Evolutionary conservation across 257 asterid species (phyloP).

Genomic region (Rubia yunnanensis): DNA sequence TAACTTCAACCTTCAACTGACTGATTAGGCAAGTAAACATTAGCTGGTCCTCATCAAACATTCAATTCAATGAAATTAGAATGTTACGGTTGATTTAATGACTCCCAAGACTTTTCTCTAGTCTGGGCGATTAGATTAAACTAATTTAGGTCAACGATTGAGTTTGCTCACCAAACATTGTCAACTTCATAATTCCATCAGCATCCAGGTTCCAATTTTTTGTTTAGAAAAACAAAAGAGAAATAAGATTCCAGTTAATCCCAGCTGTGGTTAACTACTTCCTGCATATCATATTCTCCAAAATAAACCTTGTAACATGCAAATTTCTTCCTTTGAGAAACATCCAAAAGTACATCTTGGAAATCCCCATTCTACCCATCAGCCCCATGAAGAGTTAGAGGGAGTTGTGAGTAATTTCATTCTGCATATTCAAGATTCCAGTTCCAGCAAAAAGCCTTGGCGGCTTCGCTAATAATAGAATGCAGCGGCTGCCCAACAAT

Average conservation of each 20-base stretch:
- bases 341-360: neutral
- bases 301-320: neutral
- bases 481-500: neutral
- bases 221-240: no score
- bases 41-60: neutral
- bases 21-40: neutral
- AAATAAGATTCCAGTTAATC: neutral
- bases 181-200: neutral
- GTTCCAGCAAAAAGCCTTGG: conserved; percentile 30
- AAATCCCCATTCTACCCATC: neutral
- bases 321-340: neutral
- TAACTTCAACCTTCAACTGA: no score
- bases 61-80: neutral
- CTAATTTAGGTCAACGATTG: neutral
- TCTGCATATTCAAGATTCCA: neutral
- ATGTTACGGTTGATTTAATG: neutral
- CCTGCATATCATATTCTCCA: neutral
- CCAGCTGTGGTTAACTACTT: conserved; percentile 1
- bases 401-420: conserved; percentile 2
- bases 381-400: neutral
- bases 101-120: neutral
- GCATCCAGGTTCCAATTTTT: no score
- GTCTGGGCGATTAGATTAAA: neutral
- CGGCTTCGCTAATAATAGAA: conserved; percentile 22
- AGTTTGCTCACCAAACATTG: neutral